phyloP scores from a whole-genome alignment of 441 rosid genomes.

The Syzygium malaccense region DNA sequence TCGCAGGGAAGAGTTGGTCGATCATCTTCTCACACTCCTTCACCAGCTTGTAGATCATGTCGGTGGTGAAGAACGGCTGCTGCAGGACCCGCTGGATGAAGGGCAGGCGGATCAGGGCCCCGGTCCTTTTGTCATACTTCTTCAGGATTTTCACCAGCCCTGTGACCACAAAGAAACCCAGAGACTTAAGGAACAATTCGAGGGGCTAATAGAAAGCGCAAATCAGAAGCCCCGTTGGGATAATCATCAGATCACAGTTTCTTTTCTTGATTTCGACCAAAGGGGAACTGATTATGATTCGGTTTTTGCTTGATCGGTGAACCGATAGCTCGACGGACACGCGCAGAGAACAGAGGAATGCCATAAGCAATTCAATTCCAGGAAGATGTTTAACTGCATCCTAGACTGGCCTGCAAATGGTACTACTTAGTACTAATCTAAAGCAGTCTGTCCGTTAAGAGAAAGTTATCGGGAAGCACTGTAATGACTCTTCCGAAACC shows the following conservation, averaged over 20 bases:
- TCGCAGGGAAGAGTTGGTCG: neutral
- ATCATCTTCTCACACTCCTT: constrained; percentile 9
- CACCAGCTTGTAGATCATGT: constrained; percentile 7
- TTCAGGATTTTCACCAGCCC: constrained; percentile 10
- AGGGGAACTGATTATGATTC: neutral
- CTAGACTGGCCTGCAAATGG: neutral
- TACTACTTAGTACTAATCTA: neutral
- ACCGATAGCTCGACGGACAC: neutral
- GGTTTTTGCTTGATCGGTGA: neutral
- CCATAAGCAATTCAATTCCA: neutral
- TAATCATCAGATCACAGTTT: neutral
- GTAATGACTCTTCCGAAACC: neutral
- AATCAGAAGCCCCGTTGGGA: neutral
- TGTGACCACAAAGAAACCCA: neutral
- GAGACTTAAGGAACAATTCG: neutral
- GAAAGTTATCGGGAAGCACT: neutral
- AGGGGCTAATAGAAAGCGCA: neutral
- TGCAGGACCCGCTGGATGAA: constrained; percentile 9
- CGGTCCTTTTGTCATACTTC: constrained; percentile 11
- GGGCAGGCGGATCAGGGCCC: constrained; percentile 12
- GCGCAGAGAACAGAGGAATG: neutral
- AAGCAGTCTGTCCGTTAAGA: neutral
- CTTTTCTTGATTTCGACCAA: neutral
- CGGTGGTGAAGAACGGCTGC: constrained; percentile 11
- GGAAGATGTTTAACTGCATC: neutral